Base-by-base conservation (phyloP, 306 rosid genomes). In the Clitoria ternatea region DNA sequence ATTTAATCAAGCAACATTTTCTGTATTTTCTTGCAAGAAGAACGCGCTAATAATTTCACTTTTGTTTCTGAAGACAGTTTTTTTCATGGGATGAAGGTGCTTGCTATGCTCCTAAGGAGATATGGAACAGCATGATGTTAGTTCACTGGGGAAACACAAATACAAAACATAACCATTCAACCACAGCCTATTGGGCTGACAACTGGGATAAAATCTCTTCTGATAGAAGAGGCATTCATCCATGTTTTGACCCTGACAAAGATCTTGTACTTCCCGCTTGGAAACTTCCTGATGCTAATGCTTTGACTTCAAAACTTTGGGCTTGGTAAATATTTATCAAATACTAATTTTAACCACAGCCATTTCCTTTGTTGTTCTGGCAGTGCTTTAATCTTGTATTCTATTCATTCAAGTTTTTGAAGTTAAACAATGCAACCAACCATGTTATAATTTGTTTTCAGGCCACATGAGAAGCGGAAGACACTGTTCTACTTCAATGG, bases 81-180 rank as follows among this genome's bases (percentile, higher is more conserved):
- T 94, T 90, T 83, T 85, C 99, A 55, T 94, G 99, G 99, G 99
- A 94, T 82, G 99, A 94, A 87, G 97, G 99, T 77, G 97, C 99
- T 73, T 94, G 99, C 87, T 94, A 91, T 87, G 97, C 99, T 57
- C 99, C 99, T 8, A 94, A 94, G 87, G 99, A 94, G 85, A 94
- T 94, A 84, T 90, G 99, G 97, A 84, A 75, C 80, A 94, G 99
- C 84, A 90, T 87, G 91, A 91, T 94, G 99, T 74, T 94, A 83
- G 97, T 89, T 69, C 99, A 94, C 78, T 94, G 99, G 99, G 99
- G 99, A 74, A 94, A 94, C 82, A 91, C 97, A 61, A 94, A 94
- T 64, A 54, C 90, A 12, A 94, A 94, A 81, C 95, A 94, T 30
- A 89, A 89, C 70, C 87, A 86, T 77, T 94, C 99, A 79, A 94